Conservation (phyloP, 495 filamentous ascomycete species). For the Aspergillus bertholletiae region DNA sequence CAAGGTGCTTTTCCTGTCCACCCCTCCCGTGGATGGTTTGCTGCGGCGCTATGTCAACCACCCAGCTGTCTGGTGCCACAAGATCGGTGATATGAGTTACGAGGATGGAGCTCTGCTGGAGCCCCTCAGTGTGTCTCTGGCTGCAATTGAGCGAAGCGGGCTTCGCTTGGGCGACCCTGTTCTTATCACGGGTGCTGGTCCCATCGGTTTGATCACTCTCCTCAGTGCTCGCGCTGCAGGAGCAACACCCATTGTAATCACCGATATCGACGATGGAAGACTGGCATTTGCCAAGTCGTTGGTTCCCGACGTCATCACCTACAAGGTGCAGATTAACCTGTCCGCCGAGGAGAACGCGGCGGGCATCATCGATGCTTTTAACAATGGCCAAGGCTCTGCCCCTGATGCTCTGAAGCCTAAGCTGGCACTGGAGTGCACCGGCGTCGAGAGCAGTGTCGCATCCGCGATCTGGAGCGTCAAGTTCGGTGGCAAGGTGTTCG, state of each 20-base stretch:
- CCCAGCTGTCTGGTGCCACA: slow-evolving; percentile 88
- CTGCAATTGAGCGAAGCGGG: slow-evolving; percentile 74
- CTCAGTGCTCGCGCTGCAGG: slow-evolving; percentile 80
- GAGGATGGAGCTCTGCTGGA: slow-evolving; percentile 87
- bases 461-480: slow-evolving; percentile 84
- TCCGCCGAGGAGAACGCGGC: slow-evolving; percentile 68
- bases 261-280: slow-evolving; percentile 84
- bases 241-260: slow-evolving; percentile 82
- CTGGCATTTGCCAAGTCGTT: slow-evolving; percentile 78
- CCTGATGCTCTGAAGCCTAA: slow-evolving; percentile 72
- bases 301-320: slow-evolving; percentile 67
- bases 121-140: slow-evolving; percentile 80
- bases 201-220: slow-evolving; percentile 83
- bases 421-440: slow-evolving; percentile 83
- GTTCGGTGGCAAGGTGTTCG: slow-evolving; percentile 91
- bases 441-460: slow-evolving; percentile 82
- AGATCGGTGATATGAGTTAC: slow-evolving; percentile 83
- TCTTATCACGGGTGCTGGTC: slow-evolving; percentile 83
- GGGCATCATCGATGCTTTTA: slow-evolving; percentile 54
- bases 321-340: slow-evolving; percentile 65
- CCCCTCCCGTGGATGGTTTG: slow-evolving; percentile 83
- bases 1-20: slow-evolving; percentile 78
- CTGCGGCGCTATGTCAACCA: slow-evolving; percentile 91
- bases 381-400: slow-evolving; percentile 38
- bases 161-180: slow-evolving; percentile 79